Conservation (phyloP, 179 eudicot species). For the Heliamphora pulchella region DNA sequence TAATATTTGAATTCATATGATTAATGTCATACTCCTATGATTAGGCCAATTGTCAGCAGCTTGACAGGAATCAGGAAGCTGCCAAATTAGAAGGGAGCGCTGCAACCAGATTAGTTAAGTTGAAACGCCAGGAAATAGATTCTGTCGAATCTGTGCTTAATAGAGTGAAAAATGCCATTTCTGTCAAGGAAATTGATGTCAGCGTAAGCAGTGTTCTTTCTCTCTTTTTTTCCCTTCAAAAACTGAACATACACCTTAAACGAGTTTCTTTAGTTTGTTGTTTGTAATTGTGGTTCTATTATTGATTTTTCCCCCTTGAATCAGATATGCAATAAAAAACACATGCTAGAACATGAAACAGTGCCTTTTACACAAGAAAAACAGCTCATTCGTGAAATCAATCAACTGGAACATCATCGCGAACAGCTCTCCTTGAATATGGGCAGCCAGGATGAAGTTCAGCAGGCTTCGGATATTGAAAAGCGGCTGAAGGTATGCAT, state of each 20-base stretch:
- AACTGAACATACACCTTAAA: neutral
- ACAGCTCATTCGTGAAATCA: constrained; percentile 72
- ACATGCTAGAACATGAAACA: constrained; percentile 76
- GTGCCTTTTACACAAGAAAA: constrained; percentile 68
- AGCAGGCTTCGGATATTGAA: constrained; percentile 61
- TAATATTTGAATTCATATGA: neutral
- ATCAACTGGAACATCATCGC: constrained; percentile 61
- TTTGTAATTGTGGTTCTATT: neutral
- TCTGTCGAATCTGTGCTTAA: constrained; percentile 47
- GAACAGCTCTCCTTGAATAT: constrained; percentile 50
- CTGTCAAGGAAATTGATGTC: constrained; percentile 59
- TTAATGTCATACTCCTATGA: constrained; percentile 23
- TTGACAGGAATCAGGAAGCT: constrained; percentile 30
- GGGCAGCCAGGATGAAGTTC: constrained; percentile 59
- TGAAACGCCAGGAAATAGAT: constrained; percentile 62
- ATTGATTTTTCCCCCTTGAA: constrained; percentile 14
- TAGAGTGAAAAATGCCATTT: constrained; percentile 64
- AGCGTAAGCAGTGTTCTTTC: constrained; percentile 35
- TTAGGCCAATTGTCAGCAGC: constrained; percentile 42
- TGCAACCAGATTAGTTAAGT: constrained; percentile 38
- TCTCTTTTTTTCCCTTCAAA: neutral
- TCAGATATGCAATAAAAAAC: constrained; percentile 66
- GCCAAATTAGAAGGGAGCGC: constrained; percentile 49
- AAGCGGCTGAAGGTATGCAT: constrained; percentile 59
- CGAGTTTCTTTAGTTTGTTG: neutral